Conservation (phyloP, 306 rosid genomes). For the Dryas octopetala region DNA sequence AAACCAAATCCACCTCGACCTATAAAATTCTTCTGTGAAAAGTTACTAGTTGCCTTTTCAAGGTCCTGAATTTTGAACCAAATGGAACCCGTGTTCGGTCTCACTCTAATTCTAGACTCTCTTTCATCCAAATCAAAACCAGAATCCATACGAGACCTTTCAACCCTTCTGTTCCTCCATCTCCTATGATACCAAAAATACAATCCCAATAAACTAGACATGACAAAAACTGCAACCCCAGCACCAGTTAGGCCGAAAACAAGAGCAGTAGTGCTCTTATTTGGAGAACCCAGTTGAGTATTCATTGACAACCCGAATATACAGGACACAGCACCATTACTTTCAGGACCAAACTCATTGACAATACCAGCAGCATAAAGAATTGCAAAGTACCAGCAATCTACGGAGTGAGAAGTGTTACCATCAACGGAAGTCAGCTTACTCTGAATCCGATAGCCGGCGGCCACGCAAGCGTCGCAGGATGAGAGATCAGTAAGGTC, state of each 20-base stretch:
- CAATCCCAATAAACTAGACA: slow-evolving; percentile 56
- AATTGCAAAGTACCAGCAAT: slow-evolving; percentile 58
- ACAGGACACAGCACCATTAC: slow-evolving; percentile 59
- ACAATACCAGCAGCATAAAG: slow-evolving; percentile 91
- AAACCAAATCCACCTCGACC: slow-evolving; percentile 95
- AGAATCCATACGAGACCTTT: slow-evolving; percentile 27
- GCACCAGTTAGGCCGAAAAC: slow-evolving; percentile 79
- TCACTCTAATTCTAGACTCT: slow-evolving; percentile 63
- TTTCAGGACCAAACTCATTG: slow-evolving; percentile 74
- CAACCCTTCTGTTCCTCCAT: slow-evolving; percentile 31
- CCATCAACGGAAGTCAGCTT: slow-evolving; percentile 49
- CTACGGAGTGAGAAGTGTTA: slow-evolving; percentile 48
- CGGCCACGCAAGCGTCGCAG: slow-evolving; percentile 62
- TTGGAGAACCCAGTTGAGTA: slow-evolving; percentile 34
- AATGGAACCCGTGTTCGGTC: slow-evolving; percentile 84
- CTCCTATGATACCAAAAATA: slow-evolving; percentile 67
- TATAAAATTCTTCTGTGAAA: slow-evolving; percentile 72
- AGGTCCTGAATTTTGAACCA: slow-evolving; percentile 89
- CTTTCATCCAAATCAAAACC: slow-evolving; percentile 62
- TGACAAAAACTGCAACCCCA: slow-evolving; percentile 55
- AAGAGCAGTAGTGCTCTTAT: slow-evolving; percentile 48
- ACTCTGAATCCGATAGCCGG: slow-evolving; percentile 45
- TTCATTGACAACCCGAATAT: slow-evolving; percentile 47
- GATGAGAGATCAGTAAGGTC: slow-evolving; percentile 55
- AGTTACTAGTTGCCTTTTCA: slow-evolving; percentile 75